Conservation (phyloP, 345 rosid genomes). For the Citrus medica region DNA sequence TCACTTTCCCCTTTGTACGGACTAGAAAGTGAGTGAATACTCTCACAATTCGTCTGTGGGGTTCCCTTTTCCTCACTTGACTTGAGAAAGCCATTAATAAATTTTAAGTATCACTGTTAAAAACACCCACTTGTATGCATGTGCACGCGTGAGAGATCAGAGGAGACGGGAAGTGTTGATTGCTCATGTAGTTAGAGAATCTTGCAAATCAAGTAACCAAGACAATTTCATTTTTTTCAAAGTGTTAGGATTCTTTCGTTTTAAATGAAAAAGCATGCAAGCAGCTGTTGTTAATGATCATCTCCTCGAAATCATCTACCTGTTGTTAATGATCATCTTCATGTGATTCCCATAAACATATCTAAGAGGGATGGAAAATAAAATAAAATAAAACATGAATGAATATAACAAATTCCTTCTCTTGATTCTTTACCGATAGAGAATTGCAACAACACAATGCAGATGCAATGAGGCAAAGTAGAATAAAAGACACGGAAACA, state of each 20-base stretch:
- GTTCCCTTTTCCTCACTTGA: neutral
- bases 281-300: neutral
- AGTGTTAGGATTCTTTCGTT: conserved; percentile 1
- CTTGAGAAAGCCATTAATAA: neutral
- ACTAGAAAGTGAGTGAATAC: conserved; percentile 18
- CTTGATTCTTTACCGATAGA: conserved; percentile 24
- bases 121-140: neutral
- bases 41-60: conserved; percentile 12
- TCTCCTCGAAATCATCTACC: conserved; percentile 23
- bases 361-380: too few species aligned
- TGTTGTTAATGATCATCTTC: conserved; percentile 16
- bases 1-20: conserved; percentile 43
- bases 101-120: neutral
- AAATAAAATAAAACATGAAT: neutral
- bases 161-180: neutral
- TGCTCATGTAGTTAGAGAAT: too few species aligned
- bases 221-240: neutral
- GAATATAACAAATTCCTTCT: conserved; percentile 17
- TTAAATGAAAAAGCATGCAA: conserved; percentile 1
- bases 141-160: neutral
- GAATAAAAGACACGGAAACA: conserved; percentile 19
- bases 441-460: conserved; percentile 27
- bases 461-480: conserved; percentile 26
- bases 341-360: neutral
- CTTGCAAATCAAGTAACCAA: conserved; percentile 29